These are phyloP conservation scores for Filosporella fistucella DNA, from an alignment of 495 filamentous ascomycete species.

Conservation along the genomic window DNA sequence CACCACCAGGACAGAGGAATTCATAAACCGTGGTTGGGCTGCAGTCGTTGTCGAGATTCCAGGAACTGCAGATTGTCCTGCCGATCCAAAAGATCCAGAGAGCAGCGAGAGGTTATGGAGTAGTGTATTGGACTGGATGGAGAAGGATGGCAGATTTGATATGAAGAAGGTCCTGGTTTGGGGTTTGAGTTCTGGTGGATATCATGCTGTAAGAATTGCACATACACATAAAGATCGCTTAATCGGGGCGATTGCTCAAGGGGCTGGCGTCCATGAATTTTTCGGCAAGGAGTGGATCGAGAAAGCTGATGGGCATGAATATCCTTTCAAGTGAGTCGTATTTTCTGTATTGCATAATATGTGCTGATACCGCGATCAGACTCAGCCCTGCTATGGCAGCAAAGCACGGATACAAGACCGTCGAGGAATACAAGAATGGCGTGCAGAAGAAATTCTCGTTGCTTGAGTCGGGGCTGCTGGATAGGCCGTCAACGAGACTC, in stretches of 20 bases:
- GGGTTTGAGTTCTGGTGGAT: constrained; percentile 72
- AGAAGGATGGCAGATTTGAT: constrained; percentile 51
- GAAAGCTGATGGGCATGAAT: constrained; percentile 67
- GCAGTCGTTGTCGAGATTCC: constrained; percentile 68
- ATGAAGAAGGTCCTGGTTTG: constrained; percentile 59
- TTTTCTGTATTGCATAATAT: background rate
- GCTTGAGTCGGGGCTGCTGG: constrained; percentile 62
- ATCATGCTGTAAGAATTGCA: constrained; percentile 70
- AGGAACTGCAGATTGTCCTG: constrained; percentile 74
- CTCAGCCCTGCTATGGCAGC: constrained; percentile 60
- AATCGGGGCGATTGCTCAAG: constrained; percentile 61
- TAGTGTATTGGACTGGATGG: constrained; percentile 65
- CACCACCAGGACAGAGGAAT: constrained; percentile 65
- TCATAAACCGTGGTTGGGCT: constrained; percentile 47
- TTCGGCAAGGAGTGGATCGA: constrained; percentile 61
- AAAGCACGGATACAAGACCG: constrained; percentile 63
- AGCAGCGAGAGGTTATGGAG: constrained; percentile 55
- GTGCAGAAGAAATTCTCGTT: constrained; percentile 69
- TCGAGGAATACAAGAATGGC: constrained; percentile 54
- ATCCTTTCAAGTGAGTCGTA: constrained; percentile 63
- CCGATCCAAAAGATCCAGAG: constrained; percentile 45
- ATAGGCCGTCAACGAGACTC: constrained; percentile 57
- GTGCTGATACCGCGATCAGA: constrained; percentile 26
- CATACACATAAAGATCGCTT: constrained; percentile 62
- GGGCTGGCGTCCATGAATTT: constrained; percentile 71